These are phyloP conservation scores for Sechiopsis laciniata DNA, from an alignment of 306 rosid species.

Conservation along the genomic window DNA sequence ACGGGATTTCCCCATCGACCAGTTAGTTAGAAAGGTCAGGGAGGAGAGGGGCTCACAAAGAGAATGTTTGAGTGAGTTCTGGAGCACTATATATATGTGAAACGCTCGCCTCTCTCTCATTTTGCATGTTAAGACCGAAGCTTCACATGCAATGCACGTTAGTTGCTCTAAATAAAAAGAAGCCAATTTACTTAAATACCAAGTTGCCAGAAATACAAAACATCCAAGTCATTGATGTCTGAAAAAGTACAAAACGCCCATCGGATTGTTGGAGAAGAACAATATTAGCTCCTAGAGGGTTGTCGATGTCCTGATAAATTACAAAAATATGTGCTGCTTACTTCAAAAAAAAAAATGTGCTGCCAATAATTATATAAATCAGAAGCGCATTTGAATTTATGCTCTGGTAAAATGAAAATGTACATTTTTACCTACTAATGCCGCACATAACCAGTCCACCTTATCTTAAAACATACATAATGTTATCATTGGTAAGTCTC, in stretches of 20 bases:
- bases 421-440: neutral
- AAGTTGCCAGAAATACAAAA: neutral
- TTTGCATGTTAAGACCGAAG: too few species aligned
- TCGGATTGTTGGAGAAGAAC: neutral
- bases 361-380: neutral
- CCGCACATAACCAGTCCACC: neutral
- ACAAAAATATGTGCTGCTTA: neutral
- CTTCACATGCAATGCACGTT: too few species aligned
- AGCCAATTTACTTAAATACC: neutral
- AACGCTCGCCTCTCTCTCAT: too few species aligned
- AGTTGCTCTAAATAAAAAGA: neutral
- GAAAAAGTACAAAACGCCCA: too few species aligned
- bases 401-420: conserved; percentile 1
- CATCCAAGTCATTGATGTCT: too few species aligned
- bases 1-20: neutral
- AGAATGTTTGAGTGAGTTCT: too few species aligned
- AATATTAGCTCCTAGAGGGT: neutral
- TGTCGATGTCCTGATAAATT: neutral
- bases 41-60: too few species aligned
- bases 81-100: neutral
- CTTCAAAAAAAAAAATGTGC: neutral
- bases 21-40: neutral
- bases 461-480: neutral
- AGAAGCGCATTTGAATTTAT: neutral
- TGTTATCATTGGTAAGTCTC: neutral